Conservation (phyloP, 2,329 filamentous ascomycete species). For the Fonsecaea nubica region DNA sequence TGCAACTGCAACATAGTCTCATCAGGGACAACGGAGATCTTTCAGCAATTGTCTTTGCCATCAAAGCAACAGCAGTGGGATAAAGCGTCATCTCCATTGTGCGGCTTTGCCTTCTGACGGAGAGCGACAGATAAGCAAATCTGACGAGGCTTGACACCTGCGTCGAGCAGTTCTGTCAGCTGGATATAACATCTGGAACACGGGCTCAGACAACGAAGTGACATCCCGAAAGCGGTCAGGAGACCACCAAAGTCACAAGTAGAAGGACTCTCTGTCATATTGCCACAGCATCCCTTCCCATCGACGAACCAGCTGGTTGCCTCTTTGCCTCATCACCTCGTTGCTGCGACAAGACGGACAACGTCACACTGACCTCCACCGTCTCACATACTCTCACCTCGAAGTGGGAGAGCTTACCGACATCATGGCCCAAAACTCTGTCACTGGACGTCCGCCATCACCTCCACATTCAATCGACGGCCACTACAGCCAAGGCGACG, state of each 20-base stretch:
- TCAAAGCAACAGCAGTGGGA: slow-evolving; percentile 26
- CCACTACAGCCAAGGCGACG: slow-evolving; percentile 28
- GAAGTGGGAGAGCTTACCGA: slow-evolving; percentile 9
- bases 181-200: slow-evolving; percentile 26
- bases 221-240: slow-evolving; percentile 16
- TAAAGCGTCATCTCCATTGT: slow-evolving; percentile 30
- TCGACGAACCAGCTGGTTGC: background rate
- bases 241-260: background rate
- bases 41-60: slow-evolving; percentile 32
- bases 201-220: slow-evolving; percentile 23
- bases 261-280: slow-evolving; percentile 16
- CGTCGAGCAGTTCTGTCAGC: slow-evolving; percentile 4
- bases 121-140: slow-evolving; percentile 24
- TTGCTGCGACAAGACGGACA: background rate
- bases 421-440: slow-evolving; percentile 28
- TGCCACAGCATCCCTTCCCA: background rate
- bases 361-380: slow-evolving; percentile 5
- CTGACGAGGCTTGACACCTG: slow-evolving; percentile 4
- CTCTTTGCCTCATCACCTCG: background rate
- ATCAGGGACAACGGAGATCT: slow-evolving; percentile 31
- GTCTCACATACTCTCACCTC: background rate
- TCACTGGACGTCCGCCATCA: slow-evolving; percentile 32
- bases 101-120: slow-evolving; percentile 15
- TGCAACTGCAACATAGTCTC: slow-evolving; percentile 25
- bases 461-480: slow-evolving; percentile 39